These are phyloP conservation scores for Setaria viridis DNA, from an alignment of 202 grass and related monocot genomes.

Conservation along the genomic window DNA sequence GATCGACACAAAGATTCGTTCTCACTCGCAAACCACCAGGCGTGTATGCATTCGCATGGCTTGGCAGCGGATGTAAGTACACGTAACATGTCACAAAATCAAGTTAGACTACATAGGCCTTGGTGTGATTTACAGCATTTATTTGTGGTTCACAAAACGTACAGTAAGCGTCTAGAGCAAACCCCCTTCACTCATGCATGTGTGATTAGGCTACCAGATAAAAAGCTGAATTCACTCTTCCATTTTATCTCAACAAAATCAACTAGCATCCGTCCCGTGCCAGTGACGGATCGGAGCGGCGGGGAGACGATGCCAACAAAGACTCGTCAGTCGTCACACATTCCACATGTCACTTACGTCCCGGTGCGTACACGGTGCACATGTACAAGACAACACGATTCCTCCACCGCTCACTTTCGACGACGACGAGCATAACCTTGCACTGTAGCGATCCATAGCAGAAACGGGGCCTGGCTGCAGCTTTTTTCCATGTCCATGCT, in stretches of 20 bases:
- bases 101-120: no score
- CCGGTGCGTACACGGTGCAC: not conserved
- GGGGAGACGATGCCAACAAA: not conserved
- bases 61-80: no score
- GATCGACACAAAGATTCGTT: not conserved
- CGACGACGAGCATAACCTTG: not conserved
- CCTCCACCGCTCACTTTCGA: not conserved
- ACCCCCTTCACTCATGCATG: no score
- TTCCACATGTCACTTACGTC: not conserved
- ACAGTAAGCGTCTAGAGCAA: no score
- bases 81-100: no score
- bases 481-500: conserved; percentile 24
- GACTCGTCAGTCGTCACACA: not conserved
- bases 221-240: no score
- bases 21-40: not conserved
- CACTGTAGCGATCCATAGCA: not conserved
- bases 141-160: no score
- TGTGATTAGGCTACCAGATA: no score
- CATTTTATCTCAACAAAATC: no score
- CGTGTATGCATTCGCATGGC: no score
- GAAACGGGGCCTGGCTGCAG: not conserved
- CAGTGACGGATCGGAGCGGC: not conserved
- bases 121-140: no score
- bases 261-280: no score
- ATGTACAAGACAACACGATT: conserved; percentile 6